phyloP scores from a whole-genome alignment of 352 stramenopile species.

The Globisporangium nunn region DNA sequence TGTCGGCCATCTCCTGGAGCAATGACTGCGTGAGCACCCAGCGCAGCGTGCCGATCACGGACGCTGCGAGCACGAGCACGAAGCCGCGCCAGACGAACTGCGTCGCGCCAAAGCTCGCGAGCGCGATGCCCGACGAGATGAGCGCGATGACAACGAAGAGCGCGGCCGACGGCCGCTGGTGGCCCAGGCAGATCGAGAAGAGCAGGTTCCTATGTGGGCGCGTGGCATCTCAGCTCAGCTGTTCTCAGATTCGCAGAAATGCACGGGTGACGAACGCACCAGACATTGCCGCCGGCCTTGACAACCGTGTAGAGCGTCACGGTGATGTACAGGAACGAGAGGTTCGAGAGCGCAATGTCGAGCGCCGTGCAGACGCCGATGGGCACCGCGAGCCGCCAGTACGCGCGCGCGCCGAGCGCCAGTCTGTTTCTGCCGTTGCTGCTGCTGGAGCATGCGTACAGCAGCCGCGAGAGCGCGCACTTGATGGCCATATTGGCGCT shows the following conservation, averaged over 20 bases:
- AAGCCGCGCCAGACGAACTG: slow-evolving; percentile 72
- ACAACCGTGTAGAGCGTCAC: slow-evolving; percentile 86
- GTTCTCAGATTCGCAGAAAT: too few relatives aligned
- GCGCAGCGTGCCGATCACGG: slow-evolving; percentile 61
- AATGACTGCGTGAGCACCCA: slow-evolving; percentile 85
- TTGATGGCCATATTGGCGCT: slow-evolving; percentile 80
- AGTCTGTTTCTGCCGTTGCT: background rate
- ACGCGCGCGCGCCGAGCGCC: slow-evolving; percentile 24
- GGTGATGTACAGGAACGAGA: slow-evolving; percentile 83
- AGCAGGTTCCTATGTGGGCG: slow-evolving; percentile 41
- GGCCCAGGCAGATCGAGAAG: slow-evolving; percentile 70
- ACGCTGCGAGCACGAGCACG: slow-evolving; percentile 58
- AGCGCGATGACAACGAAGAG: slow-evolving; percentile 52
- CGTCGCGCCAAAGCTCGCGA: slow-evolving; percentile 68
- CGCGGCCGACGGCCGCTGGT: slow-evolving; percentile 52
- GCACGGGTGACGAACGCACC: slow-evolving; percentile 17
- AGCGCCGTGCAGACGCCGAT: slow-evolving; percentile 77
- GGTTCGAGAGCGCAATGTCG: slow-evolving; percentile 79
- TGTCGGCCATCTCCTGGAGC: slow-evolving; percentile 50
- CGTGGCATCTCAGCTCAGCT: too few relatives aligned
- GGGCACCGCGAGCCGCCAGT: slow-evolving; percentile 67
- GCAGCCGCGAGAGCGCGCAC: slow-evolving; percentile 47
- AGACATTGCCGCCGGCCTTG: slow-evolving; percentile 73
- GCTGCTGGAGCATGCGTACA: slow-evolving; percentile 27
- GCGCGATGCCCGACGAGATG: slow-evolving; percentile 63